Percentiles rank a stretch among this genome's conserved stretches.
Evolutionary conservation across 768 basidiomycete species (phyloP).

Genomic region (Termitomyces eurrhizus): DNA sequence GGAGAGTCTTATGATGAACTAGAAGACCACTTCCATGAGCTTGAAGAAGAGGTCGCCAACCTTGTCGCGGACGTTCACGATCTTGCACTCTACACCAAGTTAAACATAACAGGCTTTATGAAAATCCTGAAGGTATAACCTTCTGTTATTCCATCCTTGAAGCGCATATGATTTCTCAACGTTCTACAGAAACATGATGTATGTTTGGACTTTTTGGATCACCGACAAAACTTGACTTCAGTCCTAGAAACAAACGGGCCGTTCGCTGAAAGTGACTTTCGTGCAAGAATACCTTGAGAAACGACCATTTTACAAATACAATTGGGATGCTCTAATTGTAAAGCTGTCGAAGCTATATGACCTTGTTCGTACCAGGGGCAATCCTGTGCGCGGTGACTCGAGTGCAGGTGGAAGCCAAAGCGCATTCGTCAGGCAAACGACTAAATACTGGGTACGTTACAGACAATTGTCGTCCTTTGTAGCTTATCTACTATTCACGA

Average conservation of each 20-base stretch:
- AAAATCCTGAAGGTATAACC: conserved; percentile 84
- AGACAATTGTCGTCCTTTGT: background rate
- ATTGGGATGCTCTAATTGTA: conserved; percentile 94
- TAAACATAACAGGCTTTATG: conserved; percentile 98
- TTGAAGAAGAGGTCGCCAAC: conserved; percentile 93
- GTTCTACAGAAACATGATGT: conserved; percentile 86
- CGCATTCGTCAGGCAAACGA: conserved; percentile 97
- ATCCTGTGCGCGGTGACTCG: conserved; percentile 91
- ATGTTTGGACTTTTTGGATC: background rate
- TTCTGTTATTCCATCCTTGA: background rate
- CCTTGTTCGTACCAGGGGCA: conserved; percentile 91
- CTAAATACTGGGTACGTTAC: conserved; percentile 94
- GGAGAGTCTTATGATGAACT: conserved; percentile 66
- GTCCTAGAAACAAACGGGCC: conserved; percentile 84
- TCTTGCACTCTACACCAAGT: conserved; percentile 87
- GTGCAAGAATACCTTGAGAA: conserved; percentile 90
- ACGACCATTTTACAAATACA: conserved; percentile 94
- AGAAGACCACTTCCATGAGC: conserved; percentile 79
- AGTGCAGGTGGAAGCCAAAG: conserved; percentile 94
- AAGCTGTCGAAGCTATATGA: conserved; percentile 94
- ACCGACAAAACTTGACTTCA: background rate
- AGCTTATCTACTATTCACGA: background rate
- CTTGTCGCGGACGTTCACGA: conserved; percentile 93
- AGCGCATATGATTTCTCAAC: background rate
- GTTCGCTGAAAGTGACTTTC: conserved; percentile 81